Percentiles rank a stretch among this genome's conserved stretches.
These are phyloP conservation scores for Penicillium paxilli DNA, from an alignment of 495 filamentous ascomycete species.

Conservation along the genomic window DNA sequence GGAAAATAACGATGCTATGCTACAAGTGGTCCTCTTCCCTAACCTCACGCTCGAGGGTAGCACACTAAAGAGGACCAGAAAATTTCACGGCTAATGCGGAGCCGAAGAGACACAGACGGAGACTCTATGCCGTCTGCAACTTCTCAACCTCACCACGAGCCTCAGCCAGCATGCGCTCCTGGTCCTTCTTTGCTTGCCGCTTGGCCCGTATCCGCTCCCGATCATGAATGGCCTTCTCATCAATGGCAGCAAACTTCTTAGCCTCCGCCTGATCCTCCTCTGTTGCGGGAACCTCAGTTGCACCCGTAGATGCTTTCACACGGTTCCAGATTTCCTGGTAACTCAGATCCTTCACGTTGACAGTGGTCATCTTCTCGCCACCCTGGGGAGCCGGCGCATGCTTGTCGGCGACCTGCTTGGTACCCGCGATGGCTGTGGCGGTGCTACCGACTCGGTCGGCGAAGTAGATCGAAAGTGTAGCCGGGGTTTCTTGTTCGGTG, in stretches of 20 bases:
- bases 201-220: slow-evolving; percentile 53
- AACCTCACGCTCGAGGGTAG: not conserved
- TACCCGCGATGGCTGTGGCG: slow-evolving; percentile 24
- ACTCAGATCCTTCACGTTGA: slow-evolving; percentile 38
- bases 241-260: slow-evolving; percentile 58
- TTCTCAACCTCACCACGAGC: slow-evolving; percentile 48
- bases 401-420: slow-evolving; percentile 28
- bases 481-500: slow-evolving; percentile 46
- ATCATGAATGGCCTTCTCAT: slow-evolving; percentile 52
- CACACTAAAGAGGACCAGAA: slow-evolving; percentile 7
- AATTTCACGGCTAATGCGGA: slow-evolving; percentile 5
- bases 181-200: slow-evolving; percentile 59
- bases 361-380: slow-evolving; percentile 34
- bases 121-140: slow-evolving; percentile 30
- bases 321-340: slow-evolving; percentile 62
- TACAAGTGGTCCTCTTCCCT: slow-evolving; percentile 31
- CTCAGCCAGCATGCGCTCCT: slow-evolving; percentile 64
- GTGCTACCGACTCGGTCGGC: slow-evolving; percentile 37
- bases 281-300: slow-evolving; percentile 57
- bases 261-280: slow-evolving; percentile 61
- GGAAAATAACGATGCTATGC: slow-evolving; percentile 39
- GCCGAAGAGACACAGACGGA: slow-evolving; percentile 4
- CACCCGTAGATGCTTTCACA: slow-evolving; percentile 69
- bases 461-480: slow-evolving; percentile 81
- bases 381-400: slow-evolving; percentile 34